A percentile compares a stretch with the other conserved stretches of the same genome.
phyloP scores from a whole-genome alignment of 2,329 filamentous ascomycete species.

The Trichoderma semiorbis region DNA sequence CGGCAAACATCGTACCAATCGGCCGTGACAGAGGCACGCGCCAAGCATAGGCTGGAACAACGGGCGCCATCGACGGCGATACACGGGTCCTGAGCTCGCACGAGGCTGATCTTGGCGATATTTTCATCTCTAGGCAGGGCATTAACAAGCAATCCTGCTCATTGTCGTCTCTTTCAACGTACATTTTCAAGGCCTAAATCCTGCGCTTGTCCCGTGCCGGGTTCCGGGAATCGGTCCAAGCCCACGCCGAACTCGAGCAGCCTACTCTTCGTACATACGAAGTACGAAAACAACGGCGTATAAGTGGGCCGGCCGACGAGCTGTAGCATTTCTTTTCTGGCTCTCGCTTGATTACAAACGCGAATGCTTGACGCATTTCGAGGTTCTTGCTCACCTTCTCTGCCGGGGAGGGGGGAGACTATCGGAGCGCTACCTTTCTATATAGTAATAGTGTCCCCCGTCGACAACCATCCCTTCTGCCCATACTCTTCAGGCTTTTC shows the following conservation, averaged over 20 bases:
- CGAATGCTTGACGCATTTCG: background rate
- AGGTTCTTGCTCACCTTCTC: background rate
- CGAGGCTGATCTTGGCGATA: background rate
- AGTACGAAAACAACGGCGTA: background rate
- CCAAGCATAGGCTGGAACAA: background rate
- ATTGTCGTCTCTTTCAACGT: background rate
- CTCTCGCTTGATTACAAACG: background rate
- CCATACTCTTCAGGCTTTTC: background rate
- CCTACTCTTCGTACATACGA: conserved; percentile 15
- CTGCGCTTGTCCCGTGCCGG: conserved; percentile 11
- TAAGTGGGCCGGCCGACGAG: conserved; percentile 12
- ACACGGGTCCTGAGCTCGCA: conserved; percentile 1
- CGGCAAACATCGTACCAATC: background rate
- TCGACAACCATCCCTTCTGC: background rate
- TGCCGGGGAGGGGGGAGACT: background rate
- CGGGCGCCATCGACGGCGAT: background rate
- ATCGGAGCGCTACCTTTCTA: background rate
- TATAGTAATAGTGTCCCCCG: background rate
- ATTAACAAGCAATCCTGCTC: background rate
- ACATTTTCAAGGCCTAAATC: background rate
- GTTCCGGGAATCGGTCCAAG: conserved; percentile 8
- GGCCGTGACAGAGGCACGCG: background rate
- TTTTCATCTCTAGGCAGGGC: background rate
- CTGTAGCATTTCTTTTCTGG: background rate
- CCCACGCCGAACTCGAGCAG: background rate